Conservation (phyloP, 2,329 filamentous ascomycete genomes). For the Fusarium mexicanum region DNA sequence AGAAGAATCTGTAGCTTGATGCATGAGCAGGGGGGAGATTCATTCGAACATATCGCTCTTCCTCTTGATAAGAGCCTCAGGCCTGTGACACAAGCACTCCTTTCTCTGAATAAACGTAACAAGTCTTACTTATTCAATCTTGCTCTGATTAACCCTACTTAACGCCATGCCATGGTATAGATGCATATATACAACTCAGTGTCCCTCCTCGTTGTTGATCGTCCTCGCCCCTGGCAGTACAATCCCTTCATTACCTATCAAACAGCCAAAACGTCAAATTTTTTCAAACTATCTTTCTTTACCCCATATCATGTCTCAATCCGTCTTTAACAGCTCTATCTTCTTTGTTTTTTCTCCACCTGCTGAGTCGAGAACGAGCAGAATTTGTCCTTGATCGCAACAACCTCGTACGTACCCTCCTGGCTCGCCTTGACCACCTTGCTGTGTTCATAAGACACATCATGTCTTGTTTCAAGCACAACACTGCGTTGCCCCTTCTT, state of each 20-base stretch:
- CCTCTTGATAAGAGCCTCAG: neutral
- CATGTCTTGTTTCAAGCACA: slow-evolving; percentile 90
- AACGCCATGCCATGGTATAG: slow-evolving; percentile 54
- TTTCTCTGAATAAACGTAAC: neutral
- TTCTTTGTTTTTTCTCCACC: slow-evolving; percentile 60
- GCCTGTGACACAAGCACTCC: neutral
- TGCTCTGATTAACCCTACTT: slow-evolving; percentile 38
- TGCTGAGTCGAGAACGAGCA: slow-evolving; percentile 86
- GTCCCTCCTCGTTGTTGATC: slow-evolving; percentile 31
- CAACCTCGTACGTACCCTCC: slow-evolving; percentile 97
- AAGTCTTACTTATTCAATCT: slow-evolving; percentile 40
- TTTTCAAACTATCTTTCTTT: slow-evolving; percentile 32
- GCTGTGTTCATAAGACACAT: slow-evolving; percentile 81
- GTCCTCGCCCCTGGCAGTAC: slow-evolving; percentile 17
- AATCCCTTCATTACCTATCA: slow-evolving; percentile 27
- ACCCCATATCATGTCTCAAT: neutral
- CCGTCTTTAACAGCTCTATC: slow-evolving; percentile 27
- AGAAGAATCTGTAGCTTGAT: neutral
- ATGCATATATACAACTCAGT: slow-evolving; percentile 46
- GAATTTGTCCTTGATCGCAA: slow-evolving; percentile 92
- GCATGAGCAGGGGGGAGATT: neutral
- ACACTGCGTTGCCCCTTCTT: slow-evolving; percentile 80
- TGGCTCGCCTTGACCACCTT: slow-evolving; percentile 87
- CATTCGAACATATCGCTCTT: neutral
- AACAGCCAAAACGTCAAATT: slow-evolving; percentile 23